Evolutionary conservation across 2,329 filamentous ascomycete genomes (phyloP).

Genomic region (Colletotrichum abscissum): DNA sequence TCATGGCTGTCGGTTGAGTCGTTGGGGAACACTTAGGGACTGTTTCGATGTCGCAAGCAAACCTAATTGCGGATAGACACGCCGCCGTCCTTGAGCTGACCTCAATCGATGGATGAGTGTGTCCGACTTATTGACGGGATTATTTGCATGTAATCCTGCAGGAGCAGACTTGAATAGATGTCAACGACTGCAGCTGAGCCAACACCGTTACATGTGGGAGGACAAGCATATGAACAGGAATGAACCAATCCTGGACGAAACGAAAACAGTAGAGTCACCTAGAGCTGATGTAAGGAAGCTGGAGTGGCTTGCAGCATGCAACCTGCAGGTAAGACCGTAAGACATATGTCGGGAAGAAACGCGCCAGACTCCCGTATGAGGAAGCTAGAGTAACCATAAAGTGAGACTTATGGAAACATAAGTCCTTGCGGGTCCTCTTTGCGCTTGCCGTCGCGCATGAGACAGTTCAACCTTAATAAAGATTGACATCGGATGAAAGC

Average conservation of each 20-base stretch:
- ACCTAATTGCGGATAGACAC: background rate
- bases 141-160: background rate
- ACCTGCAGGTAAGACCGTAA: constrained; percentile 6
- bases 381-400: background rate
- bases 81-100: background rate
- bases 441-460: background rate
- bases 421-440: background rate
- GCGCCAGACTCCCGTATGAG: background rate
- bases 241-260: background rate
- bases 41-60: background rate
- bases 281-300: background rate
- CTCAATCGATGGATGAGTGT: background rate
- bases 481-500: background rate
- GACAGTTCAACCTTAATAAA: background rate
- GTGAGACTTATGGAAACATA: background rate
- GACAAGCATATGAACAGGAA: background rate
- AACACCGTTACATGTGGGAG: constrained; percentile 5
- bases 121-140: background rate
- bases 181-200: background rate
- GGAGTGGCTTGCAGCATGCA: background rate
- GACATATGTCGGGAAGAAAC: background rate
- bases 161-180: background rate
- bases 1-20: background rate
- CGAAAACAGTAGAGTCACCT: background rate
- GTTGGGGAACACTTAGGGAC: background rate